Evolutionary conservation across 2,329 filamentous ascomycete species (phyloP), one percentile per base, ranked within the genome.

Genomic region (Sporothrix brasiliensis): DNA sequence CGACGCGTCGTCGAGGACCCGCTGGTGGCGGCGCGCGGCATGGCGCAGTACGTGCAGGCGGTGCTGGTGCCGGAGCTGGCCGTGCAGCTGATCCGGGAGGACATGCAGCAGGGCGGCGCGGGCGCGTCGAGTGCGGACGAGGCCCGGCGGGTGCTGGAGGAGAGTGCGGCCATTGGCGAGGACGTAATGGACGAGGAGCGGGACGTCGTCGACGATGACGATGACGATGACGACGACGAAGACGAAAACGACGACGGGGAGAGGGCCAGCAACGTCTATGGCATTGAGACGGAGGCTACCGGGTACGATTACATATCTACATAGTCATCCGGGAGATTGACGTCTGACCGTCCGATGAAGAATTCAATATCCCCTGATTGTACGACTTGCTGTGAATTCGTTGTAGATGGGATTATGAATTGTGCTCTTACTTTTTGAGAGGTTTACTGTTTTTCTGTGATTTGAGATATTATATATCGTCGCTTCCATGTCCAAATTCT

Each of bases 41-140:
- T 89, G 49, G 87, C 87, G 4, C 86, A 85, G 30, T 94, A 90
- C 75, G 87, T 93, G 2, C 90, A 93, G 78, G 83, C 85, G 0
- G 92, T 94, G 1, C 80, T 97, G 72, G 91, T 96, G 30, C 91
- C 92, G 0, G 93, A 97, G 77, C 77, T 88, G 73, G 82, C 85
- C 30, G 81, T 85, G 49, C 80, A 79, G 72, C 79, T 89, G 67
- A 86, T 88, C 72, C 84, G 83, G 79, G 85, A 88, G 74, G 87
- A 88, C 72, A 84, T 88, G 83, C 63, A 39, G 19, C 16, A 13
- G 44, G 58, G 77, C 78, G 66, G 66, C 0, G 41, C 39, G 49
- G 49, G 19, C 39, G 21, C 21, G 13, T 24, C 67, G 11, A 41
- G 44, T 16, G 50, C 21, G 11, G 65, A 54, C 9, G 78, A 81